Evolutionary conservation across 441 rosid genomes (phyloP).

Genomic region (Erodium texanum): DNA sequence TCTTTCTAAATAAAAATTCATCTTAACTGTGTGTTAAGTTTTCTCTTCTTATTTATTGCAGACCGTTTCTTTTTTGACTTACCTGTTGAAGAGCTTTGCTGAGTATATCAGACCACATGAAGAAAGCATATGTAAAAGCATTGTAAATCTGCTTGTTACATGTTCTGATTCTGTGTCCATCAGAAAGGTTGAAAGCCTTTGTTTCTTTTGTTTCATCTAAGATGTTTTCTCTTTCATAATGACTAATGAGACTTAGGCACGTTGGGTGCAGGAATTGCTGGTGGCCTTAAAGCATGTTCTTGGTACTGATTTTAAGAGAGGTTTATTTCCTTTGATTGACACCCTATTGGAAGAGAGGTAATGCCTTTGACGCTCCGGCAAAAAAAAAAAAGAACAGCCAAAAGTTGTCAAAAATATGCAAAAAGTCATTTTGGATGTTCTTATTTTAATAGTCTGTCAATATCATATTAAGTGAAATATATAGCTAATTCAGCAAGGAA

Average conservation of each 20-base stretch:
- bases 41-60: slow-evolving; percentile 33
- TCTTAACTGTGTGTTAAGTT: slow-evolving; percentile 14
- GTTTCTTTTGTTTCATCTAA: slow-evolving; percentile 13
- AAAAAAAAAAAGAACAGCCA: neutral
- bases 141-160: slow-evolving; percentile 93
- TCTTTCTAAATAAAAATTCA: neutral
- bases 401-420: neutral
- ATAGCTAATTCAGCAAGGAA: neutral
- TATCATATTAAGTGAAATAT: neutral
- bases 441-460: neutral
- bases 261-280: slow-evolving; percentile 70
- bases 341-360: slow-evolving; percentile 92
- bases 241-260: slow-evolving; percentile 17
- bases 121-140: slow-evolving; percentile 92
- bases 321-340: slow-evolving; percentile 92
- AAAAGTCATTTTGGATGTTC: neutral
- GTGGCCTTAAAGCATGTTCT: slow-evolving; percentile 95
- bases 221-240: slow-evolving; percentile 13
- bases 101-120: slow-evolving; percentile 95
- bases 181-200: slow-evolving; percentile 57
- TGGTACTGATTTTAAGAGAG: slow-evolving; percentile 97
- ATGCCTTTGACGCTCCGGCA: neutral
- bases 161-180: slow-evolving; percentile 94
- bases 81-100: slow-evolving; percentile 86
- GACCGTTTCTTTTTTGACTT: slow-evolving; percentile 98